Evolutionary conservation across 257 asterid genomes (phyloP).

Genomic region (Petunia axillaris): DNA sequence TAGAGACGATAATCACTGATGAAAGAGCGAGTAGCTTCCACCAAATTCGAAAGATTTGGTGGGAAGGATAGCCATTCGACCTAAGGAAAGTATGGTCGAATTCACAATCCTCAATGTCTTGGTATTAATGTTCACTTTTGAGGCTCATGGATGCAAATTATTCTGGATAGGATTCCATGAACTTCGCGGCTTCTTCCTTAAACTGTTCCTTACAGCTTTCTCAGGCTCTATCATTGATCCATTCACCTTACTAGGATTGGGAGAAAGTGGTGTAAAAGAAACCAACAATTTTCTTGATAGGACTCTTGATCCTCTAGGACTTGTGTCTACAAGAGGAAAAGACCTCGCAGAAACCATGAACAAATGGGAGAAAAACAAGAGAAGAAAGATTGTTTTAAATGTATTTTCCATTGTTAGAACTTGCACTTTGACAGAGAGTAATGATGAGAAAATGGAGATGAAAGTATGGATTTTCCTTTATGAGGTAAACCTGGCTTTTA

Average conservation of each 20-base stretch:
- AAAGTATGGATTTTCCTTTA: slow-evolving; percentile 24
- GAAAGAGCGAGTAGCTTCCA: neutral
- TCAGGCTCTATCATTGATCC: slow-evolving; percentile 44
- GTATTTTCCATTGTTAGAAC: slow-evolving; percentile 28
- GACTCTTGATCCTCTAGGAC: slow-evolving; percentile 8
- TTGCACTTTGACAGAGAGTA: neutral
- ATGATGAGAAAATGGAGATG: slow-evolving; percentile 26
- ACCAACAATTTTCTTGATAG: slow-evolving; percentile 45
- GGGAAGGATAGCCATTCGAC: neutral
- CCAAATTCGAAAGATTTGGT: neutral
- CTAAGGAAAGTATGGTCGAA: neutral
- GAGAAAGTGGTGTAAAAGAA: slow-evolving; percentile 33
- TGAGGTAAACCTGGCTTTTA: slow-evolving; percentile 26
- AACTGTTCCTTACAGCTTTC: slow-evolving; percentile 52
- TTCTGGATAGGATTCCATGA: slow-evolving; percentile 64
- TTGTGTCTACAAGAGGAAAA: slow-evolving; percentile 5
- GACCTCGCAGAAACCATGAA: slow-evolving; percentile 18
- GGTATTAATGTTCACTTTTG: neutral
- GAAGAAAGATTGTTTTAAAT: slow-evolving; percentile 34
- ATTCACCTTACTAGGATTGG: slow-evolving; percentile 34
- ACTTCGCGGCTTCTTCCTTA: slow-evolving; percentile 52
- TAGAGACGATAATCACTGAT: neutral
- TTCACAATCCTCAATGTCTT: neutral
- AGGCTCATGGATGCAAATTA: slow-evolving; percentile 25
- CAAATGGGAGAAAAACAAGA: slow-evolving; percentile 33